Conservation (phyloP, 73 alveolate species). For the Symbiodinium pilosum region DNA sequence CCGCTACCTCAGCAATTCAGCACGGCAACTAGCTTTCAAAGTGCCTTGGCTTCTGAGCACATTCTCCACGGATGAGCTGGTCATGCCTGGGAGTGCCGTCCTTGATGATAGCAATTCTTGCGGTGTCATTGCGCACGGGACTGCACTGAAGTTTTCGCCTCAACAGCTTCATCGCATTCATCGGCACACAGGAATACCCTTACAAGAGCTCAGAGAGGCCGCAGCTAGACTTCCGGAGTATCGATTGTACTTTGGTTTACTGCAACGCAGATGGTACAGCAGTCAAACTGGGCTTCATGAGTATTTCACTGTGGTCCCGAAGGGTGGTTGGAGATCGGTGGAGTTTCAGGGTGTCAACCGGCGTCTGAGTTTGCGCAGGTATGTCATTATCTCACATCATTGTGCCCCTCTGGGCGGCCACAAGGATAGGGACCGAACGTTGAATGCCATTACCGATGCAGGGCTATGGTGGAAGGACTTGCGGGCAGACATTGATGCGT, state of each 20-base stretch:
- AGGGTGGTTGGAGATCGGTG: conserved; percentile 1
- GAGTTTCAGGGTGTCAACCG: neutral
- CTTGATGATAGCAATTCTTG: neutral
- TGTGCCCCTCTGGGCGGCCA: neutral
- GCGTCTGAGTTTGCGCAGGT: neutral
- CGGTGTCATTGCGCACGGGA: neutral
- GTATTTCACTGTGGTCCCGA: neutral
- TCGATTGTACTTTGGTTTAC: neutral
- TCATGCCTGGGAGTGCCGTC: neutral
- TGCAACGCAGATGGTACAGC: neutral
- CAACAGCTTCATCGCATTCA: neutral
- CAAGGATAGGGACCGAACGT: neutral
- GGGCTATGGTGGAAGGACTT: neutral
- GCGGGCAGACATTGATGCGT: neutral
- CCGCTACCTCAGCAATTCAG: neutral
- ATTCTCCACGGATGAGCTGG: neutral
- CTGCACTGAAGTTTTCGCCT: neutral
- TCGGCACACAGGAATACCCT: neutral
- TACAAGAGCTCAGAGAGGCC: neutral
- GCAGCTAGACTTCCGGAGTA: neutral
- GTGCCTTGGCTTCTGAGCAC: neutral
- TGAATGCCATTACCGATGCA: neutral
- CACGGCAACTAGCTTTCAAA: neutral
- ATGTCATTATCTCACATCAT: neutral
- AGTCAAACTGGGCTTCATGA: neutral